Percentiles rank a stretch among this genome's conserved stretches.
phyloP scores from a whole-genome alignment of 2,329 filamentous ascomycete genomes.

The Kalmusia sp. region DNA sequence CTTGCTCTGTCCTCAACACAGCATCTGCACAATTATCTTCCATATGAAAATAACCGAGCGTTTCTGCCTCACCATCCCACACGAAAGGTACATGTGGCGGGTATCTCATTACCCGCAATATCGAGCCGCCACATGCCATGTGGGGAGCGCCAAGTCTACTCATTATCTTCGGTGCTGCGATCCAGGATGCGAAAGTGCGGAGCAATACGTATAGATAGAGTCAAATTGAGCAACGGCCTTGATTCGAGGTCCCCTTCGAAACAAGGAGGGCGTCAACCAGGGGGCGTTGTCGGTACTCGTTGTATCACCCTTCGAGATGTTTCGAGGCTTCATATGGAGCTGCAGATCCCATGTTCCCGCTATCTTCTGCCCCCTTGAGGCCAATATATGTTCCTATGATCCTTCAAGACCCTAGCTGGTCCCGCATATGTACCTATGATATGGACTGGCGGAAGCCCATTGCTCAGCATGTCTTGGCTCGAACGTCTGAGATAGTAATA shows the following conservation, averaged over 20 bases:
- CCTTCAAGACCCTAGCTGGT: background rate
- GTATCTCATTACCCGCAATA: background rate
- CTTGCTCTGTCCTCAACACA: background rate
- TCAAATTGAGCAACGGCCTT: slow-evolving; percentile 2
- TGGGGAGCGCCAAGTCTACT: slow-evolving; percentile 2
- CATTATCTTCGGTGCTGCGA: background rate
- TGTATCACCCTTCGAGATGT: background rate
- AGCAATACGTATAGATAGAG: slow-evolving; percentile 11
- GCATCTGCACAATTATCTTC: background rate
- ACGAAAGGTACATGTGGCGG: background rate
- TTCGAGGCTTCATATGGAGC: slow-evolving; percentile 1
- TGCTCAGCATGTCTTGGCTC: background rate
- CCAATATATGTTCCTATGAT: background rate
- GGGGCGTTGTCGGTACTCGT: background rate
- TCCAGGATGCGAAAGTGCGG: slow-evolving; percentile 6
- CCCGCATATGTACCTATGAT: background rate
- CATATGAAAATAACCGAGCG: slow-evolving; percentile 5
- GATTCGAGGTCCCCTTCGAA: background rate
- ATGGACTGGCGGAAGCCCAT: background rate
- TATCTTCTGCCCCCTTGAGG: background rate
- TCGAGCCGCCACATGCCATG: slow-evolving; percentile 2
- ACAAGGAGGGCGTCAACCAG: background rate
- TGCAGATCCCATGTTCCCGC: slow-evolving; percentile 1
- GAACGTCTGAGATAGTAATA: background rate
- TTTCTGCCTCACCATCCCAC: background rate